Evolutionary conservation across 352 stramenopile genomes (phyloP).

Genomic region (Halophytophthora batemanensis): DNA sequence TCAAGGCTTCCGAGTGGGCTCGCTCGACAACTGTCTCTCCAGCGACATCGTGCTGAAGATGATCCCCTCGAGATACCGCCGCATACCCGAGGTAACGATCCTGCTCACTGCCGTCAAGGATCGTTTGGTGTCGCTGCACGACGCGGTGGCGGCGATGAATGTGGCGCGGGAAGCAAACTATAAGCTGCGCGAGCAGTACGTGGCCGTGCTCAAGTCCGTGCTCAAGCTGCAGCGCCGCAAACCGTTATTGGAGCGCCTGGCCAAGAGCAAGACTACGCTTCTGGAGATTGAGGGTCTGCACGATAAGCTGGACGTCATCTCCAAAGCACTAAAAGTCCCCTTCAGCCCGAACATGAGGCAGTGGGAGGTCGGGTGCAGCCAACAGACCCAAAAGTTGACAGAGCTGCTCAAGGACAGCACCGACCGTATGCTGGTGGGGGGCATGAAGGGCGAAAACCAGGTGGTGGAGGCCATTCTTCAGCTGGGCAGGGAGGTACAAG

Average conservation of each 20-base stretch:
- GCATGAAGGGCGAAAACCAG: constrained; percentile 17
- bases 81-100: constrained; percentile 13
- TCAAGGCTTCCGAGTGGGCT: too few relatives aligned
- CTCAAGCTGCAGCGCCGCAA: constrained; percentile 13
- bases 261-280: constrained; percentile 11
- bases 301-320: constrained; percentile 12
- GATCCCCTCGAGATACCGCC: constrained; percentile 5
- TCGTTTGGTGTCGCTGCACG: constrained; percentile 13
- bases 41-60: background rate
- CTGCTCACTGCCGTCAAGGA: background rate
- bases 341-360: constrained; percentile 1
- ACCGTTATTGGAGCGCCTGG: constrained; percentile 21
- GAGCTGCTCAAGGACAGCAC: background rate
- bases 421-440: constrained; percentile 13
- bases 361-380: background rate
- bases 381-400: constrained; percentile 12
- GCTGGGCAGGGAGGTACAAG: constrained; percentile 10
- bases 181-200: constrained; percentile 36
- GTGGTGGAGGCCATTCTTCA: constrained; percentile 18
- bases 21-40: too few relatives aligned
- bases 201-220: constrained; percentile 8
- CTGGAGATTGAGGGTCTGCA: constrained; percentile 11
- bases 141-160: constrained; percentile 13
- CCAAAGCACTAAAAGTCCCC: background rate
- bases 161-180: too few relatives aligned